Base-by-base conservation (phyloP, 345 rosid genomes). In the Erysimum cheiranthoides region DNA sequence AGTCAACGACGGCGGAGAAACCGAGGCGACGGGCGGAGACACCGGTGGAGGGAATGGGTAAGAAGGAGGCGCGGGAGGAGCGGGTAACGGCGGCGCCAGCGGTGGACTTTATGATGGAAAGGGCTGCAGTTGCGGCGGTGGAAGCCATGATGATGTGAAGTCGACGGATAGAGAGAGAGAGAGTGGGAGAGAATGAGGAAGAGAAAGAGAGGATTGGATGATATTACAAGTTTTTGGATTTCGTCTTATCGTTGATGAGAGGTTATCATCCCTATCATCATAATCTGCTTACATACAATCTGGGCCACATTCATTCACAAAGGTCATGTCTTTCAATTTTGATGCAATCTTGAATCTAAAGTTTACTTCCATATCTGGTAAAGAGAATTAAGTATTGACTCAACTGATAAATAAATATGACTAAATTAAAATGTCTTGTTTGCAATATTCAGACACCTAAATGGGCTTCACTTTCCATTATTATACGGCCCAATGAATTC, bases 211-310 rank as follows among this genome's bases (percentile, higher is more conserved):
- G 73, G 70, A 72, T 47, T 34, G 42, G 71, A 16, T 66, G 45
- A 66, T 50, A 35, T 34, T 28, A 16, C 53, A 30, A 49, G 65
- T 60, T 38, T 58, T 27, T 10, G 32, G 47, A 60, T 60, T 60
- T 60, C 31, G 47, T 78, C 92, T 90, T 90, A 90, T 88, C 96
- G 81, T 67, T 64, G 86, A 83, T 81, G 74, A 57, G 91, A 83
- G 96, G 96, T 67, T 79, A 71, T 49, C 71, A 77, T 42, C 46
- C 6, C 34, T 32, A 5, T 32, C 34, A 21, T 32, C 34, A 21
- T 32, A 32, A 6, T 32, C 34, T 32, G 6, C 6, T 6, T 21
- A 11, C 68, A 32, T 66, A 34, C 58, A 66, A 17, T 66, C 35
- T 66, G 18, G 46, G 60, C 71, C 61, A 53, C 59, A 53, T 38